These are phyloP conservation scores for Trebouxiophyceae sp. DNA, from an alignment of 163 green algal genomes.

Conservation along the genomic window DNA sequence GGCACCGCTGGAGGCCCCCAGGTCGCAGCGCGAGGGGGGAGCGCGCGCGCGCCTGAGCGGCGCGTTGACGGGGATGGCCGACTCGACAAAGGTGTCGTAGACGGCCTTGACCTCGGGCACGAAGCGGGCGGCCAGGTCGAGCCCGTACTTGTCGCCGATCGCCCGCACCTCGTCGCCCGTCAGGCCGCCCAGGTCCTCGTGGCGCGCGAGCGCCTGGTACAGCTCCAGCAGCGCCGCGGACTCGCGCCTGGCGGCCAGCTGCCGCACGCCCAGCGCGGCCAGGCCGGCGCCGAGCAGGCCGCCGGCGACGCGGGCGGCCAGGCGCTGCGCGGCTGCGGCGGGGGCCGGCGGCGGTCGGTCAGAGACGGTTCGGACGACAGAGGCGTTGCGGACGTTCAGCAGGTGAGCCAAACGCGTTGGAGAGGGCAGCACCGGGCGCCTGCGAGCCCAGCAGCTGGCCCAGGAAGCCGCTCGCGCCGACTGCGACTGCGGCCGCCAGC, in stretches of 20 bases:
- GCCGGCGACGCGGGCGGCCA: slow-evolving; percentile 9
- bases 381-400: too few species aligned
- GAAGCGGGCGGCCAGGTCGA: slow-evolving; percentile 6
- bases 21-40: too few species aligned
- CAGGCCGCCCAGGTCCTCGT: slow-evolving; percentile 46
- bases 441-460: slow-evolving; percentile 5
- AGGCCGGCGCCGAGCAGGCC: slow-evolving; percentile 19
- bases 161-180: slow-evolving; percentile 33
- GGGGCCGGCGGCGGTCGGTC: too few species aligned
- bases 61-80: slow-evolving; percentile 64
- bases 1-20: too few species aligned
- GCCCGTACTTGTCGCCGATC: slow-evolving; percentile 24
- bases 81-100: slow-evolving; percentile 75
- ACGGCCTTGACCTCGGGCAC: slow-evolving; percentile 58
- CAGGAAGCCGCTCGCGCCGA: slow-evolving; percentile 16
- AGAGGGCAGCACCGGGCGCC: slow-evolving; percentile 5
- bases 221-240: slow-evolving; percentile 64
- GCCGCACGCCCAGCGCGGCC: slow-evolving; percentile 8
- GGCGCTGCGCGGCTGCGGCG: too few species aligned
- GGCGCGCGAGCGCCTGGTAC: slow-evolving; percentile 63
- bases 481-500: slow-evolving; percentile 15
- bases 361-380: too few species aligned
- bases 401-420: too few species aligned
- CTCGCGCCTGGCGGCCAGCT: slow-evolving; percentile 46
- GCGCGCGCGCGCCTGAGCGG: slow-evolving; percentile 26